Base-by-base conservation (phyloP, 2,329 filamentous ascomycete species). In the Thyridium curvatum region DNA sequence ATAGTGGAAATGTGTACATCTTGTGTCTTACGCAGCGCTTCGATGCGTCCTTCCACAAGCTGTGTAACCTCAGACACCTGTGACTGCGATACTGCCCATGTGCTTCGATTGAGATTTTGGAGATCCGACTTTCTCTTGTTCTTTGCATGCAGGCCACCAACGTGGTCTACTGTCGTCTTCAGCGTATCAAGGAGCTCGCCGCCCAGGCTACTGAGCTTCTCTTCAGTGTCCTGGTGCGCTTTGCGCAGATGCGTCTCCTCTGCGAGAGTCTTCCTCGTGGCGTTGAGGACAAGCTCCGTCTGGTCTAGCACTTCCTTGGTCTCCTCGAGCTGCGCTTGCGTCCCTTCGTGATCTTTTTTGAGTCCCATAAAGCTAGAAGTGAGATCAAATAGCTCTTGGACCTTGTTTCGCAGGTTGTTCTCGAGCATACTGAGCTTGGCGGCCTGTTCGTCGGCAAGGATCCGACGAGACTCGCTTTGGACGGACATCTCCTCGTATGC, bases 351-450 rank as follows among this genome's bases (percentile, higher is more conserved):
- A 44, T 96, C 89, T 55, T 90, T 89, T 62, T 93, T 95, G 51
- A 97, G 63, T 1, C 77, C 81, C 64, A 90, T 89, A 58, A 97
- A 94, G 47, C 80, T 89, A 32, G 84, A 88, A 1, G 86, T 95
- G 30, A 97, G 66, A 10, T 80, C 78, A 58, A 94, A 90, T 0
- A 98, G 71, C 58, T 98, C 90, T 52, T 97, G 89, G 2, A 94
- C 83, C 59, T 96, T 97, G 65, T 94, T 93, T 16, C 88, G 81
- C 39, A 98, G 69, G 52, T 93, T 95, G 30, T 77, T 77, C 59
- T 98, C 93, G 66, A 97, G 83, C 0, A 87, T 90, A 55, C 94
- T 88, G 34, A 98, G 89, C 59, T 88, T 91, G 49, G 91, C 89
- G 8, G 82, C 77, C 54, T 97, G 91, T 57, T 98, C 93, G 52